These are phyloP conservation scores for Agarophyton chilense DNA, from an alignment of 23 red algal genomes.

Conservation along the genomic window DNA sequence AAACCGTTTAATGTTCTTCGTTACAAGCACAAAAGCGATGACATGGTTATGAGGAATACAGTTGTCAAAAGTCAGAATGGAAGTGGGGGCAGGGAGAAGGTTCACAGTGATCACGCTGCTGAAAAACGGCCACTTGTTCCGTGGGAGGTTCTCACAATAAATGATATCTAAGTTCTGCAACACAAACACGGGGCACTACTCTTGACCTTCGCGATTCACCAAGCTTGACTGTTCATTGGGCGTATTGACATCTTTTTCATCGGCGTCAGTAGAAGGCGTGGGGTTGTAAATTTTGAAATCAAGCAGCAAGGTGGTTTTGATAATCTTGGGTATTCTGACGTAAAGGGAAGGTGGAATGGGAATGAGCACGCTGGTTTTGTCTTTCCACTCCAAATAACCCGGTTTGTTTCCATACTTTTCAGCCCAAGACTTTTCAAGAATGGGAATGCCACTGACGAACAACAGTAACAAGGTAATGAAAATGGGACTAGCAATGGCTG, in stretches of 20 bases:
- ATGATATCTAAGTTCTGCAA: too few species aligned
- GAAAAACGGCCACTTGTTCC: too few species aligned
- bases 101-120: too few species aligned
- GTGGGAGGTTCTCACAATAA: too few species aligned
- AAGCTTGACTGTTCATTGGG: neutral
- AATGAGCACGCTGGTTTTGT: slow-evolving; percentile 80
- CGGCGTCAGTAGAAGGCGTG: neutral
- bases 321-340: slow-evolving; percentile 31
- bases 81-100: too few species aligned
- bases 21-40: too few species aligned
- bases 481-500: slow-evolving; percentile 80
- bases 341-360: slow-evolving; percentile 83
- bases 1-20: too few species aligned
- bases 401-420: slow-evolving; percentile 75
- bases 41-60: too few species aligned
- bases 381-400: slow-evolving; percentile 72
- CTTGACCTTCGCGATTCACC: neutral
- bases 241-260: neutral
- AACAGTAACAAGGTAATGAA: slow-evolving; percentile 94
- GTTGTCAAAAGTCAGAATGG: too few species aligned
- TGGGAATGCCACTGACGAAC: slow-evolving; percentile 87
- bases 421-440: slow-evolving; percentile 81
- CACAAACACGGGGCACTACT: too few species aligned
- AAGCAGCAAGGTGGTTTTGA: slow-evolving; percentile 76
- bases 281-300: slow-evolving; percentile 81